These are phyloP conservation scores for Chlorociboria aeruginascens DNA, from an alignment of 495 filamentous ascomycete genomes.

Conservation along the genomic window DNA sequence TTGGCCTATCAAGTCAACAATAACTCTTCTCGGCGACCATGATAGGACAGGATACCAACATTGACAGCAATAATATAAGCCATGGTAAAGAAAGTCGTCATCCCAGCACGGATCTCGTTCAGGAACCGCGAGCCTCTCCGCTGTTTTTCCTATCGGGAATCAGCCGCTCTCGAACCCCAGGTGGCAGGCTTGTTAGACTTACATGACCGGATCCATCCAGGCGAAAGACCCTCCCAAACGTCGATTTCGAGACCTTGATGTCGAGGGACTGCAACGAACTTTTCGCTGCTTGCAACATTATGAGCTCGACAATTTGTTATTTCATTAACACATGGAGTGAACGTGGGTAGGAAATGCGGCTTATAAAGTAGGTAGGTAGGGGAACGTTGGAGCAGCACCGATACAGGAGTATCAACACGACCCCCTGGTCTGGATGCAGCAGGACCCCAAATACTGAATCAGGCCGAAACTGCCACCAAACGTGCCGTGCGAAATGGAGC, in stretches of 20 bases:
- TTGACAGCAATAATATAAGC: constrained; percentile 62
- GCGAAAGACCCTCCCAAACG: constrained; percentile 58
- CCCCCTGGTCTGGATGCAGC: too few species aligned
- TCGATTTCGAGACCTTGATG: constrained; percentile 27
- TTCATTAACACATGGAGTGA: constrained; percentile 12
- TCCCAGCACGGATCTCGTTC: constrained; percentile 65
- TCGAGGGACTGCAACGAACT: constrained; percentile 19
- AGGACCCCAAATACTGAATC: too few species aligned
- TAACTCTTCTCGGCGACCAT: not conserved
- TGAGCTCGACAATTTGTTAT: not conserved
- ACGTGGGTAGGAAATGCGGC: constrained; percentile 8
- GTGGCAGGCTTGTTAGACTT: constrained; percentile 21
- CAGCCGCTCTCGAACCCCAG: not conserved
- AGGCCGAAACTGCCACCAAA: too few species aligned
- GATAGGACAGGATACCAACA: constrained; percentile 15
- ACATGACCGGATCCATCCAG: constrained; percentile 61
- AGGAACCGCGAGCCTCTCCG: constrained; percentile 58
- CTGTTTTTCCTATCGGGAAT: constrained; percentile 25
- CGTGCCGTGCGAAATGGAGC: too few species aligned
- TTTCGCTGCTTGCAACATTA: constrained; percentile 8
- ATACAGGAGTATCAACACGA: too few species aligned
- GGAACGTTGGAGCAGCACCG: too few species aligned
- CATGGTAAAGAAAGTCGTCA: constrained; percentile 81
- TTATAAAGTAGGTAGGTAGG: not conserved
- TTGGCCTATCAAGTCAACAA: constrained; percentile 24